Evolutionary conservation across 148 eudicot species (phyloP).

Genomic region (Salicornia ramosissima): DNA sequence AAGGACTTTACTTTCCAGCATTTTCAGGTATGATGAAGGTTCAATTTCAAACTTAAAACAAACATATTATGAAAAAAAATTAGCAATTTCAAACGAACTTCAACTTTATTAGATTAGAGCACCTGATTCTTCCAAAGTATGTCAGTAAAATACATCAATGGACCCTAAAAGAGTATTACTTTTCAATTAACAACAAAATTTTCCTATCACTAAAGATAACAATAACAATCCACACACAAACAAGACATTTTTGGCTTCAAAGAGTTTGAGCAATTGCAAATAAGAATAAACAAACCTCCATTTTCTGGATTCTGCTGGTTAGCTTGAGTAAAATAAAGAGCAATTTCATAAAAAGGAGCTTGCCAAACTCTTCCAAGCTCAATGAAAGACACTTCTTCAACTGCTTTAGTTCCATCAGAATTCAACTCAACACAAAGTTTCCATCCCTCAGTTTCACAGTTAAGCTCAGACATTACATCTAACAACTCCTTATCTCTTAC

Average conservation of each 20-base stretch:
- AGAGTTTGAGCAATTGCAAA: not conserved
- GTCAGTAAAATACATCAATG: not conserved
- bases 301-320: slow-evolving; percentile 9
- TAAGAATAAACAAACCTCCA: slow-evolving; percentile 37
- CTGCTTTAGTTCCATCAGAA: slow-evolving; percentile 15
- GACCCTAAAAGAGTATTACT: not conserved
- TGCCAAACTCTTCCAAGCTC: slow-evolving; percentile 74
- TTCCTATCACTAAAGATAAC: not conserved
- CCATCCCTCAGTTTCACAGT: slow-evolving; percentile 34
- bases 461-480: slow-evolving; percentile 44
- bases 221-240: not conserved
- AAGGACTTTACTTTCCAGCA: no score
- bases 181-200: not conserved
- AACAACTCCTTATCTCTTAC: slow-evolving; percentile 45
- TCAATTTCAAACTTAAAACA: not conserved
- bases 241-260: not conserved
- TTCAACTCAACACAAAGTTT: slow-evolving; percentile 24
- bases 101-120: not conserved
- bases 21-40: not conserved
- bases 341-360: slow-evolving; percentile 67
- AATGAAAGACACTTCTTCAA: slow-evolving; percentile 35
- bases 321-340: slow-evolving; percentile 29
- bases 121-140: not conserved
- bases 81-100: not conserved
- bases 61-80: not conserved